Percentiles rank a stretch among this genome's conserved stretches.
Conservation (phyloP, 2,329 filamentous ascomycete species). For the Microcera coccophila region DNA sequence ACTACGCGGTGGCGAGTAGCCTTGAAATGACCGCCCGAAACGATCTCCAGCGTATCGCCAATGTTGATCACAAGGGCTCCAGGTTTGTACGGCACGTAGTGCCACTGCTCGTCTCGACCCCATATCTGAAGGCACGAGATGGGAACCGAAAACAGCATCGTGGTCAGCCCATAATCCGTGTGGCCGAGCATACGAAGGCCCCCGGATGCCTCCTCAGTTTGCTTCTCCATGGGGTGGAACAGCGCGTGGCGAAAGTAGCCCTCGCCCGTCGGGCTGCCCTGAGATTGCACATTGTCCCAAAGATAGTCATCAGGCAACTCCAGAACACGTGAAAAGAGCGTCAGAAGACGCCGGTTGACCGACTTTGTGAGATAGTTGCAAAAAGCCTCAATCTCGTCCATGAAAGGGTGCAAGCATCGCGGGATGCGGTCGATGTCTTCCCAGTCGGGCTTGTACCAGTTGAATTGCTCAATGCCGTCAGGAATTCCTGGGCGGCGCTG, state of each 20-base stretch:
- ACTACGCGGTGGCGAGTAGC: slow-evolving; percentile 18
- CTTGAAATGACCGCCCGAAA: slow-evolving; percentile 19
- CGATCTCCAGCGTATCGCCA: slow-evolving; percentile 18
- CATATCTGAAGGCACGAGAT: slow-evolving; percentile 21
- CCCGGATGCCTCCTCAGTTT: slow-evolving; percentile 16
- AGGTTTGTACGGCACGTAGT: slow-evolving; percentile 19
- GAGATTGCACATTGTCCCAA: slow-evolving; percentile 20
- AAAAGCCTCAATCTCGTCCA: slow-evolving; percentile 20
- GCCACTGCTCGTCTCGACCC: slow-evolving; percentile 19
- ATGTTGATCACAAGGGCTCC: slow-evolving; percentile 21
- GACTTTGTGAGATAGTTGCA: slow-evolving; percentile 17
- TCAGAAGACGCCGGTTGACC: slow-evolving; percentile 19
- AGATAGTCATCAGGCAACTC: slow-evolving; percentile 20
- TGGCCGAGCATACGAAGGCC: slow-evolving; percentile 20
- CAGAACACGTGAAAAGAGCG: slow-evolving; percentile 18
- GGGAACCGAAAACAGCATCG: slow-evolving; percentile 15
- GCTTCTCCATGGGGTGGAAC: slow-evolving; percentile 16
- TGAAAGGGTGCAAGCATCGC: slow-evolving; percentile 38
- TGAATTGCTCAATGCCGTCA: slow-evolving; percentile 53
- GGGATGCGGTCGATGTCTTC: slow-evolving; percentile 41
- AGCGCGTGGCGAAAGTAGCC: slow-evolving; percentile 20
- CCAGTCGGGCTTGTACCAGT: slow-evolving; percentile 49
- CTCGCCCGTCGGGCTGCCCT: slow-evolving; percentile 19
- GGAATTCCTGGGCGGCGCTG: slow-evolving; percentile 39
- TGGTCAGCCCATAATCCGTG: slow-evolving; percentile 17